These are phyloP conservation scores for Boletellus sp. DNA, from an alignment of 768 basidiomycete species.

Conservation along the genomic window DNA sequence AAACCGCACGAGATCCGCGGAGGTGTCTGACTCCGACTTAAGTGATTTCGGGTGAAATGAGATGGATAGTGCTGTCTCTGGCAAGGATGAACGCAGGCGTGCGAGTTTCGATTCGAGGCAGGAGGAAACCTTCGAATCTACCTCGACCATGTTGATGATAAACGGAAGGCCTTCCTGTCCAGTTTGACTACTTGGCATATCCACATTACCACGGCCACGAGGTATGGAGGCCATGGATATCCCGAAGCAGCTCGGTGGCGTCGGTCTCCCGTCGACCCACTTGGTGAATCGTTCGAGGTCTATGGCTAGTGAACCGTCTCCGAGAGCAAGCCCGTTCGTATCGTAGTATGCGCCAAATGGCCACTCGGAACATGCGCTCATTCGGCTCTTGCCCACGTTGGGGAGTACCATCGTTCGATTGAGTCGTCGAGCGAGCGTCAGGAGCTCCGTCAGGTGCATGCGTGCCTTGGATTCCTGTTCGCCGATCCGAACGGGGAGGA, in stretches of 20 bases:
- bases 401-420: slow-evolving; percentile 60
- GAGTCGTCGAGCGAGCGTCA: slow-evolving; percentile 44
- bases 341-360: slow-evolving; percentile 52
- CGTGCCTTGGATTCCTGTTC: slow-evolving; percentile 62
- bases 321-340: slow-evolving; percentile 15
- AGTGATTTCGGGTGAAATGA: slow-evolving; percentile 3
- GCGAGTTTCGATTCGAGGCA: slow-evolving; percentile 20
- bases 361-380: slow-evolving; percentile 50
- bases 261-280: slow-evolving; percentile 33
- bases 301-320: slow-evolving; percentile 19
- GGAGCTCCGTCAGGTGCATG: slow-evolving; percentile 51
- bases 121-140: slow-evolving; percentile 16
- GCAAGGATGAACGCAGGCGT: slow-evolving; percentile 8
- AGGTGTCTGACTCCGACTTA: slow-evolving; percentile 7
- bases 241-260: slow-evolving; percentile 33
- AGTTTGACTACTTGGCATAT: neutral
- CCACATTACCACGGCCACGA: slow-evolving; percentile 5
- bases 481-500: slow-evolving; percentile 46
- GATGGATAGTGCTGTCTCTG: slow-evolving; percentile 7
- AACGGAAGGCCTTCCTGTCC: neutral
- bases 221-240: slow-evolving; percentile 31
- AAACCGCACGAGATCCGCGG: slow-evolving; percentile 12
- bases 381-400: slow-evolving; percentile 52
- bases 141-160: neutral
- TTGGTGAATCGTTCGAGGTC: slow-evolving; percentile 37